Conservation (phyloP, 2,329 filamentous ascomycete genomes). For the Didymella exigua region DNA sequence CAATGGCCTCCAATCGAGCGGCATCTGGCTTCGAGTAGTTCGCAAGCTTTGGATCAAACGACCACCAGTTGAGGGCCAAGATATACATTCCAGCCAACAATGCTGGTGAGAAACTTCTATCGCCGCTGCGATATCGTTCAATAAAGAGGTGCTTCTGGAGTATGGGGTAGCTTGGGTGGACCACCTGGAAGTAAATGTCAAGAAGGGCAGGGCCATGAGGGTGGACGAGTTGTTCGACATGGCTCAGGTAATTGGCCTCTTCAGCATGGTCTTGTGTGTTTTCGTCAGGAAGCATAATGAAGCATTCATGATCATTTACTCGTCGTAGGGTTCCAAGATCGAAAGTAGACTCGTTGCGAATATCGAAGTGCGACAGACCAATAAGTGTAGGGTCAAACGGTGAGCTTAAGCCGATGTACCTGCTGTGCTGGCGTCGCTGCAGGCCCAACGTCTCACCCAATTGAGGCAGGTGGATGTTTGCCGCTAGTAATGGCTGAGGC, state of each 20-base stretch:
- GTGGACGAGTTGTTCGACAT: constrained; percentile 75
- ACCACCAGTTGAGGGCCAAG: constrained; percentile 87
- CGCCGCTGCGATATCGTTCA: constrained; percentile 75
- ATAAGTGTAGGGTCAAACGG: constrained; percentile 85
- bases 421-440: constrained; percentile 77
- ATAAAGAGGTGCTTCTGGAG: constrained; percentile 80
- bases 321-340: constrained; percentile 68
- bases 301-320: constrained; percentile 78
- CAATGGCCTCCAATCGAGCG: constrained; percentile 73
- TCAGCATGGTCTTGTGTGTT: constrained; percentile 74
- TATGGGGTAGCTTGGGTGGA: constrained; percentile 82
- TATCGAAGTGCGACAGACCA: constrained; percentile 79
- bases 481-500: constrained; percentile 35
- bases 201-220: constrained; percentile 79
- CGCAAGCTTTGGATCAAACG: constrained; percentile 71
- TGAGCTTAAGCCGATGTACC: constrained; percentile 82
- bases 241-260: constrained; percentile 69
- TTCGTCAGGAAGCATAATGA: constrained; percentile 78
- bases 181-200: constrained; percentile 79
- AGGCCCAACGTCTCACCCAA: constrained; percentile 67
- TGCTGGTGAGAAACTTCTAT: constrained; percentile 75
- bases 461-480: constrained; percentile 41
- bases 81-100: constrained; percentile 83
- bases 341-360: constrained; percentile 78
- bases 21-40: constrained; percentile 71